These are phyloP conservation scores for Pholiota adiposa DNA, from an alignment of 1,284 basidiomycete species.

Conservation along the genomic window DNA sequence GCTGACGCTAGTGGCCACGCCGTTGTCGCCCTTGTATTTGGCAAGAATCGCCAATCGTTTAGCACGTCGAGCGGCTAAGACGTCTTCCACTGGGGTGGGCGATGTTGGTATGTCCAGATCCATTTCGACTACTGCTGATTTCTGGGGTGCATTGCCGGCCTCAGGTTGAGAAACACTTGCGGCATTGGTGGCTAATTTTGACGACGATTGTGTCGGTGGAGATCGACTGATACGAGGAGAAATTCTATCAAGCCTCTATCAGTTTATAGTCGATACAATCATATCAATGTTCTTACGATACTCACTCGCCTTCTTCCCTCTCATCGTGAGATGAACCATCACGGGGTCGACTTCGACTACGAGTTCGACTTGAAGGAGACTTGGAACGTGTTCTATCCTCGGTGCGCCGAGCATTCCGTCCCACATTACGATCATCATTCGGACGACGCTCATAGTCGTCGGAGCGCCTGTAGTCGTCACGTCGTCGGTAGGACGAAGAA, in stretches of 20 bases:
- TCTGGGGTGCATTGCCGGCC: slow-evolving; percentile 16
- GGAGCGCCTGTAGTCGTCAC: slow-evolving; percentile 20
- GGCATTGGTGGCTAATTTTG: slow-evolving; percentile 15
- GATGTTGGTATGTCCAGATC: slow-evolving; percentile 64
- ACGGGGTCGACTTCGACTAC: slow-evolving; percentile 24
- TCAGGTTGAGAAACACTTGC: slow-evolving; percentile 27
- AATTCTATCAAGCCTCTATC: slow-evolving; percentile 46
- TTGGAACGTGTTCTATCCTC: slow-evolving; percentile 20
- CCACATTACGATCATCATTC: slow-evolving; percentile 20
- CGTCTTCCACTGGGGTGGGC: slow-evolving; percentile 69
- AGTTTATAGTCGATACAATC: slow-evolving; percentile 5
- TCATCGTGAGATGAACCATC: slow-evolving; percentile 51
- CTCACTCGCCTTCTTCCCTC: slow-evolving; percentile 82
- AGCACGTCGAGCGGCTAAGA: slow-evolving; percentile 79
- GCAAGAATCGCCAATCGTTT: slow-evolving; percentile 86
- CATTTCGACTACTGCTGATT: slow-evolving; percentile 46
- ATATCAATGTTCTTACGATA: slow-evolving; percentile 37
- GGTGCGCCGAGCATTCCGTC: slow-evolving; percentile 18
- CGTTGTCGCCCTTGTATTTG: slow-evolving; percentile 66
- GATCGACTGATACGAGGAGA: slow-evolving; percentile 54
- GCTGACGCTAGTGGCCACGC: slow-evolving; percentile 44
- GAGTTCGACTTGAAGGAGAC: slow-evolving; percentile 25
- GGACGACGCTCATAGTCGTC: background rate
- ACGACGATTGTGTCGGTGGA: slow-evolving; percentile 16
- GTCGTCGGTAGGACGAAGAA: slow-evolving; percentile 20